These are phyloP conservation scores for Penicillium crystallinum DNA, from an alignment of 495 filamentous ascomycete species.

Conservation along the genomic window DNA sequence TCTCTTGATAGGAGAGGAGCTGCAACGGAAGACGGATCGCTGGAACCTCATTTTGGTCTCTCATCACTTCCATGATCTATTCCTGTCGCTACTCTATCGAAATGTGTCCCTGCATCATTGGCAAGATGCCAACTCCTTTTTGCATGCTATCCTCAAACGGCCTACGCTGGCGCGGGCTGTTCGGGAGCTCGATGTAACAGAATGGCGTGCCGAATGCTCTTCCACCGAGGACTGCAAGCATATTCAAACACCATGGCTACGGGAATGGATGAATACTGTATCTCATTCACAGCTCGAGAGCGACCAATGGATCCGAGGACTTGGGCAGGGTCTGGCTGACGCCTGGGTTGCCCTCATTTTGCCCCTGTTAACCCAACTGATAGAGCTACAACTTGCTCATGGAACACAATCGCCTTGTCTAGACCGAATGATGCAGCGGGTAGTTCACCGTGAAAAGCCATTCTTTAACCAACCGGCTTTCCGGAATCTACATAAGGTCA, in stretches of 20 bases:
- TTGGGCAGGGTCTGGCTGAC: constrained; percentile 19
- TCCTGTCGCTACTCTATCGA: constrained; percentile 25
- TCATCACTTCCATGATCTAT: constrained; percentile 28
- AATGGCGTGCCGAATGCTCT: constrained; percentile 13
- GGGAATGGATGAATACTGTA: constrained; percentile 9
- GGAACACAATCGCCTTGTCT: constrained; percentile 16
- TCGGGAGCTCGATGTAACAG: constrained; percentile 19
- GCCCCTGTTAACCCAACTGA: constrained; percentile 24
- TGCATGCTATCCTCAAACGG: constrained; percentile 16
- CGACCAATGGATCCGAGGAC: constrained; percentile 22
- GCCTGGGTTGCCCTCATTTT: constrained; percentile 31
- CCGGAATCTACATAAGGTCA: constrained; percentile 16
- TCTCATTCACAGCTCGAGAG: constrained; percentile 22
- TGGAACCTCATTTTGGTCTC: constrained; percentile 31
- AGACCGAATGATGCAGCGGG: constrained; percentile 21
- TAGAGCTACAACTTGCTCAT: constrained; percentile 22
- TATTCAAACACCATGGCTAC: background rate
- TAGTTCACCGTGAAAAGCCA: constrained; percentile 14
- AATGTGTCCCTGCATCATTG: constrained; percentile 16
- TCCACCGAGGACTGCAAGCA: constrained; percentile 2
- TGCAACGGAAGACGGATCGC: constrained; percentile 25
- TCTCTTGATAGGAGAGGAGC: constrained; percentile 26
- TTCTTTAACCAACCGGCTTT: constrained; percentile 17
- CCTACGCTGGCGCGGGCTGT: constrained; percentile 25
- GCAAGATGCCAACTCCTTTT: constrained; percentile 18